These are phyloP conservation scores for Botrytis sinoallii DNA, from an alignment of 2,329 filamentous ascomycete species.

Conservation along the genomic window DNA sequence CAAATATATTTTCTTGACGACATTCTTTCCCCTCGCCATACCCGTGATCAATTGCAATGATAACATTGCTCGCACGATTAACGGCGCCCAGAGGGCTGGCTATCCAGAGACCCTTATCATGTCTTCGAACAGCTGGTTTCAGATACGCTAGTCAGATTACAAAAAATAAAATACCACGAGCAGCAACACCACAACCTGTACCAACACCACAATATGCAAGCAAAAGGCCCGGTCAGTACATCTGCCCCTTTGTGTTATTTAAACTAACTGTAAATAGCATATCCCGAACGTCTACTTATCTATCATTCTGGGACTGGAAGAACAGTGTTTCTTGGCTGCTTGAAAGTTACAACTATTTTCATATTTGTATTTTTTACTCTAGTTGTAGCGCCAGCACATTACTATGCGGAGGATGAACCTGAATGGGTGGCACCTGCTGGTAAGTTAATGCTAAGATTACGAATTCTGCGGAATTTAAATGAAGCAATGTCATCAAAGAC, in stretches of 20 bases:
- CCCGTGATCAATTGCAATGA: background rate
- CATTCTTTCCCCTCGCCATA: background rate
- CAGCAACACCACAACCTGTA: background rate
- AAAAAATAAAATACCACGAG: background rate
- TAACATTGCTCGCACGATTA: slow-evolving; percentile 11
- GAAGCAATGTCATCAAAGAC: background rate
- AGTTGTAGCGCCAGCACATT: slow-evolving; percentile 51
- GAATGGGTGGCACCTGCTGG: slow-evolving; percentile 32
- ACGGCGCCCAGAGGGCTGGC: background rate
- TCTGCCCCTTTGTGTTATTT: background rate
- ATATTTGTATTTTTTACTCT: slow-evolving; percentile 64
- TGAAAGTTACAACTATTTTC: slow-evolving; percentile 70
- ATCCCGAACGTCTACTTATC: slow-evolving; percentile 61
- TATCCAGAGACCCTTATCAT: background rate
- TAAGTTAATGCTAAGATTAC: slow-evolving; percentile 20
- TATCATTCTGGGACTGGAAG: slow-evolving; percentile 71
- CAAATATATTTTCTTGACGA: background rate
- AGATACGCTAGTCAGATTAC: background rate
- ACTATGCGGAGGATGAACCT: slow-evolving; percentile 30
- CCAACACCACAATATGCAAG: slow-evolving; percentile 18
- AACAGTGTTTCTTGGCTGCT: slow-evolving; percentile 64
- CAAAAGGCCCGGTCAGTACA: slow-evolving; percentile 10
- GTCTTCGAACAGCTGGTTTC: background rate
- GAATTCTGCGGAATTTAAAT: background rate
- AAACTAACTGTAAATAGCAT: slow-evolving; percentile 39